A percentile compares a stretch with the other conserved stretches of the same genome.
Conservation (phyloP, 805 yeast species). For the Spathaspora hagerdaliae region DNA sequence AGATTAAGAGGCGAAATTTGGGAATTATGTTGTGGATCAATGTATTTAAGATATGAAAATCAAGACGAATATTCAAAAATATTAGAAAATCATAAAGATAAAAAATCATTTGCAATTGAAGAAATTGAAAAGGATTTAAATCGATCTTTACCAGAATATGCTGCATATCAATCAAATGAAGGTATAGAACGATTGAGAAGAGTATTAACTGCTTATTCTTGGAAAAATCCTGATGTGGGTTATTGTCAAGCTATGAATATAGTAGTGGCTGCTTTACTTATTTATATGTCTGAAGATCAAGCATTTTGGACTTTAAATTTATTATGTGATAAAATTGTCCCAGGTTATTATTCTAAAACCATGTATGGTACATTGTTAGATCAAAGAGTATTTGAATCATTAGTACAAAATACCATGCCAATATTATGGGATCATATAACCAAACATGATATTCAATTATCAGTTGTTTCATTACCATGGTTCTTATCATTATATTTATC, state of each 20-base stretch:
- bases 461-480: constrained; percentile 96
- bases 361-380: constrained; percentile 97
- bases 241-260: constrained; percentile 99
- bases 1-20: constrained; percentile 92
- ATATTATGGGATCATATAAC: constrained; percentile 77
- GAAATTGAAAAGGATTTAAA: constrained; percentile 96
- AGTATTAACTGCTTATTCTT: constrained; percentile 89
- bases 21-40: constrained; percentile 81
- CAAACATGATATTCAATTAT: constrained; percentile 79
- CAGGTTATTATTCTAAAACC: constrained; percentile 94
- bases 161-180: constrained; percentile 83
- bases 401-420: constrained; percentile 89
- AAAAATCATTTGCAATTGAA: constrained; percentile 79
- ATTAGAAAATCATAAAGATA: constrained; percentile 57
- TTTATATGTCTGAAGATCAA: constrained; percentile 92
- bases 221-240: constrained; percentile 96
- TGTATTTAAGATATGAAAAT: constrained; percentile 65
- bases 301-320: constrained; percentile 89
- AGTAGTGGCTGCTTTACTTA: constrained; percentile 72
- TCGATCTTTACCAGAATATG: constrained; percentile 91
- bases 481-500: constrained; percentile 84
- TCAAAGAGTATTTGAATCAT: constrained; percentile 87
- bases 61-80: constrained; percentile 56
- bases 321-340: constrained; percentile 79
- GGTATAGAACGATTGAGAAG: constrained; percentile 84